Evolutionary conservation across 495 filamentous ascomycete species (phyloP).

Genomic region (Tuber borchii): DNA sequence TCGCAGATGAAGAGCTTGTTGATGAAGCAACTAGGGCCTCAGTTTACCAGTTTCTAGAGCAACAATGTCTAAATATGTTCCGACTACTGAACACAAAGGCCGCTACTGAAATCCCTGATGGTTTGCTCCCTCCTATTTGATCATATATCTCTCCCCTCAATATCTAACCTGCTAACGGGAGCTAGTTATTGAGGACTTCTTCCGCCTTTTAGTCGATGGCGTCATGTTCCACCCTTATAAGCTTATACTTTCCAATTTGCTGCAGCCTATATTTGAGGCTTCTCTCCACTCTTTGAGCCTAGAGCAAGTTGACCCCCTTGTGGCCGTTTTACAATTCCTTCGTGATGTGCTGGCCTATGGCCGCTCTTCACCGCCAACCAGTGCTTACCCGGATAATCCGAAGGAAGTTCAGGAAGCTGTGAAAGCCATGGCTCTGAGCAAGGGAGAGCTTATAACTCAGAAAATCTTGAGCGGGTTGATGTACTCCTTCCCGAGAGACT

Average conservation of each 20-base stretch:
- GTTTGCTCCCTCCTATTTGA: slow-evolving; percentile 44
- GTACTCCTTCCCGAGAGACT: slow-evolving; percentile 93
- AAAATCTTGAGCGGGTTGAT: slow-evolving; percentile 93
- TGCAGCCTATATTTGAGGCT: slow-evolving; percentile 76
- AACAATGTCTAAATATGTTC: slow-evolving; percentile 80
- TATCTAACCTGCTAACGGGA: slow-evolving; percentile 17
- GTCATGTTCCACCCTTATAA: slow-evolving; percentile 84
- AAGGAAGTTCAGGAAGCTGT: slow-evolving; percentile 63
- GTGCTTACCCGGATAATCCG: slow-evolving; percentile 56
- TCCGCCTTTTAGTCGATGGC: slow-evolving; percentile 81
- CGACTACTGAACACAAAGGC: slow-evolving; percentile 78
- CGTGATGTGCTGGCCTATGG: slow-evolving; percentile 89
- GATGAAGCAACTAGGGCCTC: slow-evolving; percentile 72
- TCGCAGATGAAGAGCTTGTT: slow-evolving; percentile 80
- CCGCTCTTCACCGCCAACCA: slow-evolving; percentile 61
- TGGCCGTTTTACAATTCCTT: slow-evolving; percentile 85
- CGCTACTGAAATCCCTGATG: slow-evolving; percentile 81
- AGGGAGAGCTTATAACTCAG: slow-evolving; percentile 75
- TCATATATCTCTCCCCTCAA: background rate
- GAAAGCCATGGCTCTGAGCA: slow-evolving; percentile 58
- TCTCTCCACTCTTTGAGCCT: slow-evolving; percentile 75
- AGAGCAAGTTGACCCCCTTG: slow-evolving; percentile 82
- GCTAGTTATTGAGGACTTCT: slow-evolving; percentile 94
- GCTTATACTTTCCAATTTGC: slow-evolving; percentile 67
- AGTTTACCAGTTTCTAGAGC: slow-evolving; percentile 90